Conservation (phyloP, 2,329 filamentous ascomycete genomes). For the Botryotinia narcissicola region DNA sequence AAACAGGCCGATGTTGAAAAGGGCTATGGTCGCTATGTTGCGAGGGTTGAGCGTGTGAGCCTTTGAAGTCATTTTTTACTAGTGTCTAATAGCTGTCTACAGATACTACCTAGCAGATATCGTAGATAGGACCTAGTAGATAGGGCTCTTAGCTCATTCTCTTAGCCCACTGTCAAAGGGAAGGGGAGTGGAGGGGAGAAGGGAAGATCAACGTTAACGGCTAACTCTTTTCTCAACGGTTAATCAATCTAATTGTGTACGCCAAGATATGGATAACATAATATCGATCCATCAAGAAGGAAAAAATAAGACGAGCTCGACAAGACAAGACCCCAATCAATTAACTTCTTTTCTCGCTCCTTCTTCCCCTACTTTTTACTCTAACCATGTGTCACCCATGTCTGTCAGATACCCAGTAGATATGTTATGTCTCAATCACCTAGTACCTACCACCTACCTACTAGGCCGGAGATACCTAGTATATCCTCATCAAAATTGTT, state of each 20-base stretch:
- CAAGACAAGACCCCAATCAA: neutral
- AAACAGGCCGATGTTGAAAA: neutral
- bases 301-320: neutral
- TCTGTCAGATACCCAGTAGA: neutral
- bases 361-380: neutral
- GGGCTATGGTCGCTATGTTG: neutral
- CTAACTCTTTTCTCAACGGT: neutral
- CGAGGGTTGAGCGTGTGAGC: neutral
- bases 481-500: constrained; percentile 1
- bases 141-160: neutral
- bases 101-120: neutral
- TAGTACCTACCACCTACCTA: too few relatives aligned
- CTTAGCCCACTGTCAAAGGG: neutral
- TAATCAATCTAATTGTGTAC: neutral
- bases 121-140: neutral
- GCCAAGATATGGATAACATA: neutral
- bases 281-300: neutral
- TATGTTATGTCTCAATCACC: neutral
- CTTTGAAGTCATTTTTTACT: neutral
- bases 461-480: neutral
- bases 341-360: neutral
- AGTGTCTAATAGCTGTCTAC: neutral
- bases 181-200: neutral
- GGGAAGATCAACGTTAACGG: neutral
- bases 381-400: constrained; percentile 7